Base-by-base conservation (phyloP, 2,329 filamentous ascomycete genomes). In the Mycosphaerelloides madeirae region DNA sequence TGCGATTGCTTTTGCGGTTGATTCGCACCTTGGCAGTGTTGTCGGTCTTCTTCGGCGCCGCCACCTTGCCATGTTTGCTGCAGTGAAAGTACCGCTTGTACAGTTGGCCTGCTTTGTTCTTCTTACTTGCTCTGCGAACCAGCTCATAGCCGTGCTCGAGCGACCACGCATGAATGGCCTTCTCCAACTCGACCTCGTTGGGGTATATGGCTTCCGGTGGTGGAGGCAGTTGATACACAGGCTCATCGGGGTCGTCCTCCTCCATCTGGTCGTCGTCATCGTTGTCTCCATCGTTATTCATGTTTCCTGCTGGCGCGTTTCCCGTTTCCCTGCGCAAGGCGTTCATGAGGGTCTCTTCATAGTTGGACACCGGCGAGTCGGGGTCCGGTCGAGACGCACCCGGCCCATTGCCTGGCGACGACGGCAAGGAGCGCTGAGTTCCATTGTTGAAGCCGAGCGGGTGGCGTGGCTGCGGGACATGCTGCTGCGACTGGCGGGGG, bases 41-140 rank as follows among this genome's bases (percentile, higher is more conserved):
- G 7, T 54, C 48, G 7, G 51, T 54, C 7, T 56, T 44, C 41
- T 57, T 61, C 19, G 51, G 52, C 16, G 48, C 58, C 37, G 49
- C 51, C 12, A 49, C 49, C 37, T 56, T 61, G 33, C 61, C 61
- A 45, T 63, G 59, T 44, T 59, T 61, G 43, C 54, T 57, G 55
- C 61, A 64, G 38, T 64, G 57, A 38, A 58, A 62, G 49, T 63
- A 64, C 19, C 61, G 58, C 47, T 64, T 64, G 53, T 64, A 64
- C 18, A 62, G 51, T 29, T 56, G 44, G 14, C 60, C 59, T n/a
- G 41, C 41, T 3, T 59, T 58, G 35, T 64, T 64, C 52, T 59
- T 61, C 53, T 62, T 64, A 44, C 54, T 59, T 4, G 60, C 59
- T 22, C 61, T 52, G 5, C 60, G 54, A 1, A 64, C 61, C 14